Evolutionary conservation across 208 protist species (phyloP).

Genomic region (Crithidia fasciculata): DNA sequence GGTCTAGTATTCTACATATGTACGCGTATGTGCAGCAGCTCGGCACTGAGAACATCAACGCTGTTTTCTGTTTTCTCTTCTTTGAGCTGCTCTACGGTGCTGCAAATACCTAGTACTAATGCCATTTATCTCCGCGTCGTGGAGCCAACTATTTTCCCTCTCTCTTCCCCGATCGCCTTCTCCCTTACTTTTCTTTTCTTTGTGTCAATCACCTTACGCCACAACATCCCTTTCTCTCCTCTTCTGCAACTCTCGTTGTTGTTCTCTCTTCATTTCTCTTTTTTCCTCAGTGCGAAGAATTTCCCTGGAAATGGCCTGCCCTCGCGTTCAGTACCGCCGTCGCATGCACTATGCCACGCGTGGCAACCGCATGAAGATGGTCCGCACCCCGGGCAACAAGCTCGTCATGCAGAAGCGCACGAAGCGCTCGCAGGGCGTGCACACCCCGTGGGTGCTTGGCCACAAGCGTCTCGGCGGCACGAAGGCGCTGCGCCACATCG

Average conservation of each 20-base stretch:
- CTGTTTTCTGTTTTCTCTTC: too few relatives aligned
- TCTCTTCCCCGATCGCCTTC: too few relatives aligned
- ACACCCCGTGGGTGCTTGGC: slow-evolving; percentile 94
- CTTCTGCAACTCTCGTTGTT: too few relatives aligned
- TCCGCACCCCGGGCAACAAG: slow-evolving; percentile 91
- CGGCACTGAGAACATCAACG: too few relatives aligned
- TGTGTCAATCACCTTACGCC: too few relatives aligned
- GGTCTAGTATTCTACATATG: too few relatives aligned
- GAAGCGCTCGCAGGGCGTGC: slow-evolving; percentile 94
- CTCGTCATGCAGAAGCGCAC: slow-evolving; percentile 95
- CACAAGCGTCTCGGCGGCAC: slow-evolving; percentile 92
- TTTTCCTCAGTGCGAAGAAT: slow-evolving; percentile 18
- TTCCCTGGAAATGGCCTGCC: slow-evolving; percentile 53
- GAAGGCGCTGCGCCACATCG: slow-evolving; percentile 90
- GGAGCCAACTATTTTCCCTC: too few relatives aligned
- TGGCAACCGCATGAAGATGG: slow-evolving; percentile 83
- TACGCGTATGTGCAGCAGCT: too few relatives aligned
- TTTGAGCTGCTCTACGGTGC: too few relatives aligned
- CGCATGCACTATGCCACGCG: slow-evolving; percentile 83
- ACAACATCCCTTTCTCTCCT: background rate
- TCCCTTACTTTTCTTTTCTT: too few relatives aligned
- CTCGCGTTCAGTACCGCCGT: slow-evolving; percentile 80
- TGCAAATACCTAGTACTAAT: too few relatives aligned
- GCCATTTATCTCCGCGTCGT: too few relatives aligned
- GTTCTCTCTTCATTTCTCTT: background rate